phyloP scores from a whole-genome alignment of 768 basidiomycete species.

The Serendipita sp. region DNA sequence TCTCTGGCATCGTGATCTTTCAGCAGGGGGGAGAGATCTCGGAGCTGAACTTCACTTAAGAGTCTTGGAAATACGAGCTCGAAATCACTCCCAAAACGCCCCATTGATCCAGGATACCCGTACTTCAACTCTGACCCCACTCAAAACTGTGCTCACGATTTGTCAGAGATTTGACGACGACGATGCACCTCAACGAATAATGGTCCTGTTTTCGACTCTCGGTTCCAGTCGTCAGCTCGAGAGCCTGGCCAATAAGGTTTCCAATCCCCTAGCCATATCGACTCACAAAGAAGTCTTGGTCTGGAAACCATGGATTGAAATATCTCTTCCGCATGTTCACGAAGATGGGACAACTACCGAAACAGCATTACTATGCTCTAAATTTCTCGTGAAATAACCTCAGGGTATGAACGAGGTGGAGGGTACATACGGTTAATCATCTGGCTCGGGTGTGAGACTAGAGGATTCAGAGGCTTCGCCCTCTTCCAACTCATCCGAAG shows the following conservation, averaged over 20 bases:
- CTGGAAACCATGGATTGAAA: background rate
- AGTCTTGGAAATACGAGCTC: background rate
- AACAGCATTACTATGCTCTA: background rate
- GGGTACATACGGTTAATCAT: background rate
- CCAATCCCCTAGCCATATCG: background rate
- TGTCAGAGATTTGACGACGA: background rate
- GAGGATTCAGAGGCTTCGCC: background rate
- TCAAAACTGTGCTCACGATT: background rate
- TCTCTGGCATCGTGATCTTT: background rate
- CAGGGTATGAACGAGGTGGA: background rate
- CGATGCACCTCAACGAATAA: background rate
- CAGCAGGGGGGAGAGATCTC: background rate
- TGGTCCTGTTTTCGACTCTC: background rate
- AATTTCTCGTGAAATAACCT: background rate
- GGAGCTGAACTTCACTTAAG: background rate
- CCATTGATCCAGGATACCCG: background rate
- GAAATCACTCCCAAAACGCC: background rate
- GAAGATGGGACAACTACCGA: background rate
- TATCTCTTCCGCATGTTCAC: background rate
- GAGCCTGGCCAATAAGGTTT: background rate
- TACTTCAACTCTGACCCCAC: background rate
- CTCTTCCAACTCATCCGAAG: background rate
- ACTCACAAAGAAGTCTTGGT: background rate
- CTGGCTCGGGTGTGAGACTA: background rate
- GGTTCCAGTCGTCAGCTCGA: background rate